These are phyloP conservation scores for Fonsecaea pedrosoi DNA, from an alignment of 2,329 filamentous ascomycete genomes.

Conservation along the genomic window DNA sequence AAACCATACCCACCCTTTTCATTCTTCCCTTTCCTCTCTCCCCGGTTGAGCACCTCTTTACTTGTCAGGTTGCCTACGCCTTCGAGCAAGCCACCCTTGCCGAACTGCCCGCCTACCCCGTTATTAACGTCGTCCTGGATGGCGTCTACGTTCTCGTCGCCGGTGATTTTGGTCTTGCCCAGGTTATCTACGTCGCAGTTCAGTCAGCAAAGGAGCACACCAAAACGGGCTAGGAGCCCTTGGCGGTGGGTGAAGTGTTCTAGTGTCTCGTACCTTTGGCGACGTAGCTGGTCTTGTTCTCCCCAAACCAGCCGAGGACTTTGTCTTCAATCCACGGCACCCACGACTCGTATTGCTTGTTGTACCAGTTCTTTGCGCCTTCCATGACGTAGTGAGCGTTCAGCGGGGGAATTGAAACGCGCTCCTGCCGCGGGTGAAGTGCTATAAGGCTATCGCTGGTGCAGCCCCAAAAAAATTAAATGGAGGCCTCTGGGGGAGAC, in stretches of 20 bases:
- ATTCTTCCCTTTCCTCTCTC: constrained; percentile 57
- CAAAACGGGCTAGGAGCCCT: neutral
- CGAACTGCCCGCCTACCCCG: constrained; percentile 68
- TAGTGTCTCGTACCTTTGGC: constrained; percentile 65
- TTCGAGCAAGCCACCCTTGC: constrained; percentile 66
- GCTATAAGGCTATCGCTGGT: too few relatives aligned
- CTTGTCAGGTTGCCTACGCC: constrained; percentile 41
- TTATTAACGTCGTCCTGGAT: constrained; percentile 72
- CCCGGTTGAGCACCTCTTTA: constrained; percentile 42
- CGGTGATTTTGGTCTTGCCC: constrained; percentile 72
- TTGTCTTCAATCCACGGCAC: constrained; percentile 78
- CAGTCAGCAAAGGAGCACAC: neutral
- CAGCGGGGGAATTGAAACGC: too few relatives aligned
- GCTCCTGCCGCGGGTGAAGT: too few relatives aligned
- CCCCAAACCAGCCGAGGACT: constrained; percentile 75
- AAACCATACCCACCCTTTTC: constrained; percentile 51
- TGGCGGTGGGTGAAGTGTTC: neutral
- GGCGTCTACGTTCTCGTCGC: constrained; percentile 69
- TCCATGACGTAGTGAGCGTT: constrained; percentile 45
- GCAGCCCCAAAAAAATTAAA: too few relatives aligned
- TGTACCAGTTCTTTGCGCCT: constrained; percentile 69
- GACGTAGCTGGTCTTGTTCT: constrained; percentile 76
- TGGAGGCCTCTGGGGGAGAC: neutral
- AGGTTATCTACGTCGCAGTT: constrained; percentile 62
- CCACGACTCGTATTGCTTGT: constrained; percentile 76